phyloP scores from a whole-genome alignment of 805 yeast species.

The Starmerella bombicola region DNA sequence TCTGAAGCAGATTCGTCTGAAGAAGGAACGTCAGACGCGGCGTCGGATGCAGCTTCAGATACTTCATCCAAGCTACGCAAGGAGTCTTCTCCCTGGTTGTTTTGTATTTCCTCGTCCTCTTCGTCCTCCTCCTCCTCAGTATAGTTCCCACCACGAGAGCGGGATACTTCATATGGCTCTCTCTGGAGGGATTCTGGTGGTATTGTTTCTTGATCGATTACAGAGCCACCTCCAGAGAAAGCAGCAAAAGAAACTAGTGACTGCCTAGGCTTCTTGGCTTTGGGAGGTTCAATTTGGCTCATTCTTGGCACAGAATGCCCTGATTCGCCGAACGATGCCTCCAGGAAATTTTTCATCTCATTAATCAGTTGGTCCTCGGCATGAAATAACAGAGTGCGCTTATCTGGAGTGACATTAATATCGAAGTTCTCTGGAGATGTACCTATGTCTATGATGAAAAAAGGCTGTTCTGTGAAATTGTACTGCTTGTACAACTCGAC shows the following conservation, averaged over 20 bases:
- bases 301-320: slow-evolving; percentile 30
- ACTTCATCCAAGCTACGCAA: too few relatives aligned
- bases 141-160: too few relatives aligned
- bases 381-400: slow-evolving; percentile 56
- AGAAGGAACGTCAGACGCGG: too few relatives aligned
- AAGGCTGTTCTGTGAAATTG: slow-evolving; percentile 65
- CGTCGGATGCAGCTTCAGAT: too few relatives aligned
- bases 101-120: not conserved
- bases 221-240: slow-evolving; percentile 15
- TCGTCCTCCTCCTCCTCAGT: not conserved
- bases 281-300: slow-evolving; percentile 1
- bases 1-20: too few relatives aligned
- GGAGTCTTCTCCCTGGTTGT: not conserved
- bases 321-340: slow-evolving; percentile 35
- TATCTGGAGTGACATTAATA: slow-evolving; percentile 86
- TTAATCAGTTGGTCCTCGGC: slow-evolving; percentile 52
- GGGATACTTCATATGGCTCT: too few relatives aligned
- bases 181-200: too few relatives aligned
- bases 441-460: slow-evolving; percentile 47
- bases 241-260: slow-evolving; percentile 10
- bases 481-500: slow-evolving; percentile 63
- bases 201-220: slow-evolving; percentile 8
- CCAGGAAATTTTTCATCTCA: slow-evolving; percentile 40
- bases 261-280: slow-evolving; percentile 12
- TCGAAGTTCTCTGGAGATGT: slow-evolving; percentile 44